A percentile compares a stretch with the other conserved stretches of the same genome.
These are phyloP conservation scores for Trichopus zeylanicus DNA, from an alignment of 116 monocot species.

Conservation along the genomic window DNA sequence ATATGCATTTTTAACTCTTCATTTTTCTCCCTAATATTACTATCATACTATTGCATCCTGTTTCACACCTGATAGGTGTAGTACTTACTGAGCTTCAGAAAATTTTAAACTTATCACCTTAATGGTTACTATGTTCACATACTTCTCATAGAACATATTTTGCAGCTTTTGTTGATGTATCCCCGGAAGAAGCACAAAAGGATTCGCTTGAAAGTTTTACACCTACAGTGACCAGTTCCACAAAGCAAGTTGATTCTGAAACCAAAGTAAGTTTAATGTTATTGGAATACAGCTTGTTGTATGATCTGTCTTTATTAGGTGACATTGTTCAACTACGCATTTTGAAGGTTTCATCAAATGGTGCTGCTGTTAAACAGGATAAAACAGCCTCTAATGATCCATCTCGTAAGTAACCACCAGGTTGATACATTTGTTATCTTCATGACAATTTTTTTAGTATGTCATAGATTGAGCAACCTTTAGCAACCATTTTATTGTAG, in stretches of 20 bases:
- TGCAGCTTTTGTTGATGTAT: slow-evolving; percentile 88
- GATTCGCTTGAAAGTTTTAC: slow-evolving; percentile 16
- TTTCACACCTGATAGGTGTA: too few species aligned
- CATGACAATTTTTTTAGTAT: too few species aligned
- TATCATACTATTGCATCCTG: too few species aligned
- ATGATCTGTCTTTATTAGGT: not conserved
- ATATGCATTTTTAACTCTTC: too few species aligned
- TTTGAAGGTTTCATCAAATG: slow-evolving; percentile 61
- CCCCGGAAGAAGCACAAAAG: slow-evolving; percentile 52
- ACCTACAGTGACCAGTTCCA: slow-evolving; percentile 20
- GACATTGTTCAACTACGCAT: not conserved
- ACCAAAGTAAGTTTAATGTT: slow-evolving; percentile 21
- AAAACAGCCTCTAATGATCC: slow-evolving; percentile 20
- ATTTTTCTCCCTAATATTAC: too few species aligned
- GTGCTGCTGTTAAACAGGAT: slow-evolving; percentile 36
- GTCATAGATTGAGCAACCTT: too few species aligned
- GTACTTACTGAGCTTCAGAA: not conserved
- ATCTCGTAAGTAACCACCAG: slow-evolving; percentile 33
- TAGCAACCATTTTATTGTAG: too few species aligned
- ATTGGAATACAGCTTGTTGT: not conserved
- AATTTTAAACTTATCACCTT: not conserved
- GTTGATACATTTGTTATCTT: not conserved
- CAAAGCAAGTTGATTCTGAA: slow-evolving; percentile 12
- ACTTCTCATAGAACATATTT: not conserved
- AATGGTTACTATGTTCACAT: not conserved